A percentile compares a stretch with the other conserved stretches of the same genome.
phyloP scores from a whole-genome alignment of 1,284 basidiomycete species.

The Coniferiporia weirii region DNA sequence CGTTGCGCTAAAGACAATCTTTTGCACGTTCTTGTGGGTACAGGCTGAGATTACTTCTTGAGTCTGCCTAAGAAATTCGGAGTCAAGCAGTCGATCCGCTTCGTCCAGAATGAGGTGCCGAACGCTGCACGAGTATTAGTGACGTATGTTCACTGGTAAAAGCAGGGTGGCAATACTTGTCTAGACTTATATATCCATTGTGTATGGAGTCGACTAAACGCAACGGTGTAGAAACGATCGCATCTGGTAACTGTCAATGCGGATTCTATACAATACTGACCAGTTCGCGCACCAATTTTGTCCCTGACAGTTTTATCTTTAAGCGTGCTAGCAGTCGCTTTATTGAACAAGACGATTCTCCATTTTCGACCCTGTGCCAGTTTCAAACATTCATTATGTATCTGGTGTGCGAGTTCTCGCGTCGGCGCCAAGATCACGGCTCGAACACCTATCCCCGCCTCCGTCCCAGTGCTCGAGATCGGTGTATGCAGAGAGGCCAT shows the following conservation, averaged over 20 bases:
- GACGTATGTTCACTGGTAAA: neutral
- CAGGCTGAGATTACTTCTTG: constrained; percentile 88
- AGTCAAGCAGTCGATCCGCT: constrained; percentile 85
- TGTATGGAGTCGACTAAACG: constrained; percentile 73
- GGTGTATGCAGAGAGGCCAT: constrained; percentile 66
- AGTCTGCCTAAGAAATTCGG: constrained; percentile 85
- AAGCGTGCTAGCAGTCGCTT: constrained; percentile 74
- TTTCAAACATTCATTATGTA: constrained; percentile 87
- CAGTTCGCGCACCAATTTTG: constrained; percentile 54
- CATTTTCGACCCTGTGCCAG: constrained; percentile 80
- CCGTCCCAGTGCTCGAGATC: constrained; percentile 41
- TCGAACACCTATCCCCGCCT: constrained; percentile 57
- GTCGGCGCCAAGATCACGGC: constrained; percentile 88
- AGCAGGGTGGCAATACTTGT: constrained; percentile 53
- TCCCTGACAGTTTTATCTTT: constrained; percentile 62
- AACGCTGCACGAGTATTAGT: constrained; percentile 46
- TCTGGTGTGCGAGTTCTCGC: constrained; percentile 94
- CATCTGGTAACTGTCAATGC: constrained; percentile 40
- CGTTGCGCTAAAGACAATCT: constrained; percentile 92
- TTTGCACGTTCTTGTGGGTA: constrained; percentile 68
- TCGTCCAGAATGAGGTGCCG: constrained; percentile 86
- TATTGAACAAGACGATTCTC: constrained; percentile 79
- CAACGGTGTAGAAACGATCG: constrained; percentile 79
- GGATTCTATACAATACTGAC: neutral
- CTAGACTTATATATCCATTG: constrained; percentile 58